Conservation (phyloP, 345 rosid species). For the Erucastrum elatum region DNA sequence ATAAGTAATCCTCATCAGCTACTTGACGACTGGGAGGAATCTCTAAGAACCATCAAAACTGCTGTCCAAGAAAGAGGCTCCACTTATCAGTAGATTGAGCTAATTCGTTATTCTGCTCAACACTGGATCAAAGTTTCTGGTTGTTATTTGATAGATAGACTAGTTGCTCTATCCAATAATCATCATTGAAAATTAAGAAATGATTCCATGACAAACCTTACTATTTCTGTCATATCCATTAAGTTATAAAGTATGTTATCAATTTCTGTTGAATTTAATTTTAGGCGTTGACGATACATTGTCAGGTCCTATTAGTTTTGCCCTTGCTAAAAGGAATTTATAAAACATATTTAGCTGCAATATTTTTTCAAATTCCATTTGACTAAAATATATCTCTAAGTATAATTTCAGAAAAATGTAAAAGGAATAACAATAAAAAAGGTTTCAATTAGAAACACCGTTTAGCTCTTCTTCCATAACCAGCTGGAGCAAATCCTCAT, state of each 20-base stretch:
- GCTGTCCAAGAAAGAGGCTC: conserved; percentile 22
- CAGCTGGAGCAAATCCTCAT: conserved; percentile 60
- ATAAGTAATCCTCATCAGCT: conserved; percentile 71
- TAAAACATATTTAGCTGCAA: not conserved
- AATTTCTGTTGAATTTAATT: not conserved
- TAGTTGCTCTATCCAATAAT: too few relatives aligned
- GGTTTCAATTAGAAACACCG: conserved; percentile 15
- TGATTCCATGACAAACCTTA: too few relatives aligned
- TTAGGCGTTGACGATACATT: conserved; percentile 75
- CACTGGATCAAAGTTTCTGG: not conserved
- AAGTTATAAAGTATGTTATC: too few relatives aligned
- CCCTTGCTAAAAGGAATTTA: not conserved
- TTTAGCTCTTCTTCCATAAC: conserved; percentile 47
- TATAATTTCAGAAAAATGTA: not conserved
- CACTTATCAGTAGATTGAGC: not conserved
- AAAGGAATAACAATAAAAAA: not conserved
- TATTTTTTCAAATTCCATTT: not conserved
- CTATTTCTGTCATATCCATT: not conserved
- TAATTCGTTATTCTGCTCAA: not conserved
- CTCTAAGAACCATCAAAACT: conserved; percentile 51
- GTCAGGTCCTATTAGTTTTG: conserved; percentile 31
- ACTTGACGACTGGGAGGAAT: conserved; percentile 54
- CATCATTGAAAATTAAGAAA: too few relatives aligned
- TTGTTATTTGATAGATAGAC: not conserved
- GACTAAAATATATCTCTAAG: not conserved